A percentile compares a stretch with the other conserved stretches of the same genome.
phyloP scores from a whole-genome alignment of 2,329 filamentous ascomycete species.

The Talaromyces albobiverticillius region DNA sequence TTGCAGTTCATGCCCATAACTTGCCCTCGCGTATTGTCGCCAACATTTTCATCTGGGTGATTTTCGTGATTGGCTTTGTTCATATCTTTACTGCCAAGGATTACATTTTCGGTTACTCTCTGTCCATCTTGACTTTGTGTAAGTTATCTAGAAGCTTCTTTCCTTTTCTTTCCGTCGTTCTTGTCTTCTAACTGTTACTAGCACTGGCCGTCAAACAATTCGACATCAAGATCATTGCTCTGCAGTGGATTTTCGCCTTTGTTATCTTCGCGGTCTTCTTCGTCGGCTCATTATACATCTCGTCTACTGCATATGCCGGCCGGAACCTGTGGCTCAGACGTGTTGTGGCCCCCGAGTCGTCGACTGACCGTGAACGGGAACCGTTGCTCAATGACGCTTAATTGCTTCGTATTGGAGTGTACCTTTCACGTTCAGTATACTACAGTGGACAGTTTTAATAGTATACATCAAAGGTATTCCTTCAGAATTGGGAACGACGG shows the following conservation, averaged over 20 bases:
- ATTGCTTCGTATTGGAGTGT: background rate
- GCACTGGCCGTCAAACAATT: slow-evolving; percentile 75
- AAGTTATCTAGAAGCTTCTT: too few species aligned
- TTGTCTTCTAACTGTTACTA: background rate
- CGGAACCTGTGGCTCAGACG: slow-evolving; percentile 36
- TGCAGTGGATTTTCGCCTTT: slow-evolving; percentile 94
- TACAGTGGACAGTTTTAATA: background rate
- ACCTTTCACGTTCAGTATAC: too few species aligned
- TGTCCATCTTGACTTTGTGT: slow-evolving; percentile 71
- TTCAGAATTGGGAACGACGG: too few species aligned
- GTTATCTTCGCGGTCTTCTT: slow-evolving; percentile 75
- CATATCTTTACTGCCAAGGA: slow-evolving; percentile 74
- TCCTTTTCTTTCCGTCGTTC: background rate
- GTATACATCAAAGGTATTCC: too few species aligned
- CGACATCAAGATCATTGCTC: slow-evolving; percentile 66
- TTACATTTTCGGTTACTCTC: slow-evolving; percentile 72
- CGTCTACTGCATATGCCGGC: slow-evolving; percentile 31
- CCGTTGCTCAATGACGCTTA: slow-evolving; percentile 50
- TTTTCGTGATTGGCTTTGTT: slow-evolving; percentile 71
- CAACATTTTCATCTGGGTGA: slow-evolving; percentile 84
- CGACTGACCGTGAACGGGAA: slow-evolving; percentile 52
- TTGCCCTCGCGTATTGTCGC: slow-evolving; percentile 74
- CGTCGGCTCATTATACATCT: slow-evolving; percentile 57
- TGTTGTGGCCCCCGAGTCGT: slow-evolving; percentile 34
- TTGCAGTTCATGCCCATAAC: slow-evolving; percentile 68